Base-by-base conservation (phyloP, 495 filamentous ascomycete species). In the Penicillium malachiteum region DNA sequence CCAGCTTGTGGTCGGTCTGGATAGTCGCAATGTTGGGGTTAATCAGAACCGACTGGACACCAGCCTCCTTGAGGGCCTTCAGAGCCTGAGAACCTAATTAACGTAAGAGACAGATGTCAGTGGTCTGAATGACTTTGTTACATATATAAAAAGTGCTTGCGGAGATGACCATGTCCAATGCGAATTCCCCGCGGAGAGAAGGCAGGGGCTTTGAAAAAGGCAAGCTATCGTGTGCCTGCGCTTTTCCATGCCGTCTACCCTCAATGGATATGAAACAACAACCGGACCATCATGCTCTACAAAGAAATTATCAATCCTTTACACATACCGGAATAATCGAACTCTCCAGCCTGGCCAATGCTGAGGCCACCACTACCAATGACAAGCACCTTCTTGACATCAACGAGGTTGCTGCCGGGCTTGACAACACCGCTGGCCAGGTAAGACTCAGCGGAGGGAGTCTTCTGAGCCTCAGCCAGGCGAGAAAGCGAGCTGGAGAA, bases 21-120 rank as follows among this genome's bases (percentile, higher is more conserved):
- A 98, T 98, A 30, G 93, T 98, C 37, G 93, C 93, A 62, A 98
- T 98, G 71, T 98, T 98, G 44, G 93, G 94, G 73, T 98, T 98
- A 77, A 98, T 92, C 52, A 98, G 84, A 55, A 98, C 86, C 3
- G 94, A 96, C 62, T 90, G 86, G 57, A 98, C 92, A 56, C 89
- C 88, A 60, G 95, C 93, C 72, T 97, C 93, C 74, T 96, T 98
- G 53, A 98, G 76, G 14, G 93, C 93, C 78, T 97, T 97, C 64
- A 97, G 89, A 30, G 93, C 93, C 67, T 87, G 92, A n/a, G 92
- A 93, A 47, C 93, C 92, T 96, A 71, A 52, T 50, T 48, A 31
- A 35, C 18, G 37, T 13, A 52, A 51, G 5, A 59, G 3, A 8
- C 1, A 33, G 46, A 48, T 33, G 41, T 65, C 43, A 67, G 58